Evolutionary conservation across 2,329 filamentous ascomycete species (phyloP).

Genomic region (Calonectria henricotiae): DNA sequence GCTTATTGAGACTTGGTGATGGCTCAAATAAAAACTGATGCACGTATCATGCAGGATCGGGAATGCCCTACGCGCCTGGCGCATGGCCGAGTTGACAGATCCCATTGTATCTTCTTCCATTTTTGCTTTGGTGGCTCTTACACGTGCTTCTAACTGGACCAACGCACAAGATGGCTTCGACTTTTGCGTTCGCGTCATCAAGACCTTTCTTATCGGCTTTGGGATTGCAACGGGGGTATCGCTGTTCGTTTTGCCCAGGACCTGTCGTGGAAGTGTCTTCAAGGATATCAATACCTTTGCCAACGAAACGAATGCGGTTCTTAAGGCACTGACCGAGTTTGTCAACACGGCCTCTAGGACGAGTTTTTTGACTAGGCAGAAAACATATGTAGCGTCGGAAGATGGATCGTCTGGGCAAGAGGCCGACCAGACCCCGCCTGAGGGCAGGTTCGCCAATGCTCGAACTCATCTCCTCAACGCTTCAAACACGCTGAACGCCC

Average conservation of each 20-base stretch:
- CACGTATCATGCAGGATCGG: constrained; percentile 23
- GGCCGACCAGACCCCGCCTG: neutral
- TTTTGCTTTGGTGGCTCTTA: constrained; percentile 36
- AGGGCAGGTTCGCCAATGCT: constrained; percentile 25
- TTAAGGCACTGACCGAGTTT: constrained; percentile 23
- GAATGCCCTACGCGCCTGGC: constrained; percentile 36
- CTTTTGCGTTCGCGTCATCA: constrained; percentile 32
- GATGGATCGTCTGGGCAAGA: constrained; percentile 14
- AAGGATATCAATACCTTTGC: constrained; percentile 30
- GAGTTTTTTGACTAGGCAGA: constrained; percentile 28
- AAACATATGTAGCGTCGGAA: constrained; percentile 5
- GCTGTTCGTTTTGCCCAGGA: constrained; percentile 34
- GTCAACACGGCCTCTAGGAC: constrained; percentile 28
- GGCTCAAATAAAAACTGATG: neutral
- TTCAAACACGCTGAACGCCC: constrained; percentile 30
- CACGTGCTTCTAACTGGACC: constrained; percentile 34
- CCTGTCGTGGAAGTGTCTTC: constrained; percentile 35
- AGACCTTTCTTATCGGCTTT: constrained; percentile 37
- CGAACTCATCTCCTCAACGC: constrained; percentile 17
- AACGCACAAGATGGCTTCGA: constrained; percentile 19
- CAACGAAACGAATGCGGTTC: constrained; percentile 31
- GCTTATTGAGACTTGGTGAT: neutral
- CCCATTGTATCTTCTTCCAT: constrained; percentile 39
- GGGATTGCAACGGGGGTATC: constrained; percentile 35
- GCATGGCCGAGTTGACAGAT: constrained; percentile 34